Base-by-base conservation (phyloP, 352 stramenopile species). In the Globisporangium solare region DNA sequence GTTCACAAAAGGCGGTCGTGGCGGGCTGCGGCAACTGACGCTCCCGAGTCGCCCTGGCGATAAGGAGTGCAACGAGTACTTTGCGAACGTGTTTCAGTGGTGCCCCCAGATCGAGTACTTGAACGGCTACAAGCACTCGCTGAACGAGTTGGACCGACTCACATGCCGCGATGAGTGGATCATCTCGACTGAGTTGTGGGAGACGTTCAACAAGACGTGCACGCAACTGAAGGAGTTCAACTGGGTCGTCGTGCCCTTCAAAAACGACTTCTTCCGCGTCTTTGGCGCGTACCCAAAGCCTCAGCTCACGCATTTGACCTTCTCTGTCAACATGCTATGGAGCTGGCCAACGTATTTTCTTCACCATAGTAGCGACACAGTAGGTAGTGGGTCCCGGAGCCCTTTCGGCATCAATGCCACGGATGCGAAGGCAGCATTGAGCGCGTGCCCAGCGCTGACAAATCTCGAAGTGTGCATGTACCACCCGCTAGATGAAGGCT, bases 291-390 rank as follows among this genome's bases (percentile, higher is more conserved):
- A 72, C 42, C 22, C 61, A 1, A 84, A 82, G 52, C 67, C 67
- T 14, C 54, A 71, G 21, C 52, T 84, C 21, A 68, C 47, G 20
- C 66, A 58, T 17, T 52, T 81, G 18, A 53, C 47, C 3, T 56
- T 83, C 20, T 67, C 62, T 27, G 63, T 72, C 24, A 82, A 73
- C 50, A 55, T 79, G 63, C 60, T 66, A 31, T 83, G 70, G 74
- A 50, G 72, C 49, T 80, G 61, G 56, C 12, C 32, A 6, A 39
- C 51, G 15, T 81, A 83, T 52, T 79, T 80, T 49, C 32, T 37
- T 1, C 51, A 70, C 1, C 53, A 27, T 0, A 0, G 10, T 35
- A 35, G 27, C 2, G 27, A 35, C 5, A 35, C 10, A 35, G 6
- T 47, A 5, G n/a, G 39, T 12, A 6, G 11, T 15, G 42, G 5